phyloP scores from a whole-genome alignment of 78 protist species.

The Guillardia theta region DNA sequence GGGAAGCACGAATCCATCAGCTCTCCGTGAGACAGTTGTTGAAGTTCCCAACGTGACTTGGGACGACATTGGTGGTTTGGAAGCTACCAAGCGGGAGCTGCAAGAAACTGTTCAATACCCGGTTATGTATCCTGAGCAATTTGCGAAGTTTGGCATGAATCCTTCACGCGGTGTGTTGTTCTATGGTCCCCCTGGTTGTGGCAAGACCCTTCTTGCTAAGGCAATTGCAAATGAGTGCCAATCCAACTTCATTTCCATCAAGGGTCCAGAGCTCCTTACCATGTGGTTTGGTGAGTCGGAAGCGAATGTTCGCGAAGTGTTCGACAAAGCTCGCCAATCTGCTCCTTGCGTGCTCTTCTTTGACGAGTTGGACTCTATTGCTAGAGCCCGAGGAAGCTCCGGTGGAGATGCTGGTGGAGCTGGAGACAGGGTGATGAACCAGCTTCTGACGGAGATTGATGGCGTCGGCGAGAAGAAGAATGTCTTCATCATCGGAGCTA shows the following conservation, averaged over 20 bases:
- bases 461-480: slow-evolving; percentile 98
- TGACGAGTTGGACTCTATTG: slow-evolving; percentile 99
- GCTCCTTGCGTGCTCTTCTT: slow-evolving; percentile 99
- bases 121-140: slow-evolving; percentile 98
- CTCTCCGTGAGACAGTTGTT: slow-evolving; percentile 98
- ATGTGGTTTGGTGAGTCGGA: slow-evolving; percentile 99
- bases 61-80: slow-evolving; percentile 99
- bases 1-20: slow-evolving; percentile 94
- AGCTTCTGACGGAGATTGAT: slow-evolving; percentile 99
- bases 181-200: slow-evolving; percentile 99
- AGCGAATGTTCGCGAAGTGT: slow-evolving; percentile 98
- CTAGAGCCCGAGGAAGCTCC: slow-evolving; percentile 93
- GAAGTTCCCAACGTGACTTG: slow-evolving; percentile 99
- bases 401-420: slow-evolving; percentile 99
- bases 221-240: slow-evolving; percentile 99
- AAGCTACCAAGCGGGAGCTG: slow-evolving; percentile 88
- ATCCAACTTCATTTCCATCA: slow-evolving; percentile 99
- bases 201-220: slow-evolving; percentile 99
- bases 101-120: slow-evolving; percentile 98
- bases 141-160: slow-evolving; percentile 96
- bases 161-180: slow-evolving; percentile 99
- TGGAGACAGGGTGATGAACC: slow-evolving; percentile 99
- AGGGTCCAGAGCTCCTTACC: slow-evolving; percentile 98
- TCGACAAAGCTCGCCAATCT: slow-evolving; percentile 99
- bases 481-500: slow-evolving; percentile 99